Evolutionary conservation across 371 early-diverging fungal species (phyloP).

Genomic region (Syncephalastrum monosporum): DNA sequence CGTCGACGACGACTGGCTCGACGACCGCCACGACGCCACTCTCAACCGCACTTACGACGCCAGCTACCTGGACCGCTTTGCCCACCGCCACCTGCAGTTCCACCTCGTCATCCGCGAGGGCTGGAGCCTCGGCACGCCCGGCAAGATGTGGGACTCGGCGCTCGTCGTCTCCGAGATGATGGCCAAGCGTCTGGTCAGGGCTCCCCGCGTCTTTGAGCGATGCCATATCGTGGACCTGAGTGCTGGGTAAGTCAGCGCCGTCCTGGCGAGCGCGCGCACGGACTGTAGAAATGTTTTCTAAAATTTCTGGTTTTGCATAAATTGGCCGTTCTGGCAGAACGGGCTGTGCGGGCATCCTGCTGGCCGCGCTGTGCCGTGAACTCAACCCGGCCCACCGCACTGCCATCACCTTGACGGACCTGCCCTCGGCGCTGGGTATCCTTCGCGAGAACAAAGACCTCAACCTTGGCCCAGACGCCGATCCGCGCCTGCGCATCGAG

Average conservation of each 20-base stretch:
- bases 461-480: conserved; percentile 19
- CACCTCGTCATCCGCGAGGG: conserved; percentile 46
- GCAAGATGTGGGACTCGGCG: conserved; percentile 65
- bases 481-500: conserved; percentile 20
- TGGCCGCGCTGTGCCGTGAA: conserved; percentile 28
- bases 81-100: neutral
- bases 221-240: conserved; percentile 47
- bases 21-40: neutral
- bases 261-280: neutral
- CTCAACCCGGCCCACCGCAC: conserved; percentile 1
- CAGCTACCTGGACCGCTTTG: neutral
- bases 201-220: conserved; percentile 26
- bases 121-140: conserved; percentile 53
- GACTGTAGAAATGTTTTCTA: neutral
- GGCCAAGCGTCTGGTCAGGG: conserved; percentile 22
- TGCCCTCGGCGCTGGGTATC: conserved; percentile 37
- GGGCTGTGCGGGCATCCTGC: conserved; percentile 36
- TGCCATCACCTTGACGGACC: conserved; percentile 34
- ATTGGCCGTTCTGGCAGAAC: conserved; percentile 14
- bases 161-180: conserved; percentile 47
- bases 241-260: conserved; percentile 29
- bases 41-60: neutral
- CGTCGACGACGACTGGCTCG: neutral
- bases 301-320: neutral
- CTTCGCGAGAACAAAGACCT: conserved; percentile 28